A percentile compares a stretch with the other conserved stretches of the same genome.
phyloP scores from a whole-genome alignment of 768 basidiomycete genomes.

The Suillus subaureus region DNA sequence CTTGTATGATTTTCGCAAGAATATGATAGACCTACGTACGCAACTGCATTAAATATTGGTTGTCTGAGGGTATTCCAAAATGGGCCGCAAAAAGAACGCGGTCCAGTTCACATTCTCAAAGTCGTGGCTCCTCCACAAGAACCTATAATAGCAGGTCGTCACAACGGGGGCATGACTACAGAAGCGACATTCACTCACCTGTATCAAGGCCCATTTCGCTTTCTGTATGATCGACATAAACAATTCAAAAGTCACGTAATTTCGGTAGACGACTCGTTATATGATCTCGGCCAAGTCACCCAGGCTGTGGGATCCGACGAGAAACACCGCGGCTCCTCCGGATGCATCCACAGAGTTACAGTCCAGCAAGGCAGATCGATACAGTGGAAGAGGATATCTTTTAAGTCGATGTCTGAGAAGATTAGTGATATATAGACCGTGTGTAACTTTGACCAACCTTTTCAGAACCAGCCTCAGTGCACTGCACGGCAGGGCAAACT shows the following conservation, averaged over 20 bases:
- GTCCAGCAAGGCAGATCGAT: slow-evolving; percentile 71
- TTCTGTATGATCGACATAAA: slow-evolving; percentile 95
- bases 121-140: slow-evolving; percentile 95
- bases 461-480: slow-evolving; percentile 6
- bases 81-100: slow-evolving; percentile 87
- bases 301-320: slow-evolving; percentile 45
- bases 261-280: slow-evolving; percentile 89
- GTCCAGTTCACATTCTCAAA: slow-evolving; percentile 99
- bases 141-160: slow-evolving; percentile 49
- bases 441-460: slow-evolving; percentile 77
- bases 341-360: slow-evolving; percentile 97
- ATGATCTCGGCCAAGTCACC: slow-evolving; percentile 57
- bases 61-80: slow-evolving; percentile 48
- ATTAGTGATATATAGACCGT: slow-evolving; percentile 65
- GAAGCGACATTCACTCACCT: slow-evolving; percentile 53
- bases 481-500: slow-evolving; percentile 18
- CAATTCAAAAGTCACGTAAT: slow-evolving; percentile 70
- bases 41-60: slow-evolving; percentile 8
- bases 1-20: slow-evolving; percentile 92
- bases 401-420: slow-evolving; percentile 67
- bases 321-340: slow-evolving; percentile 74
- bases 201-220: slow-evolving; percentile 94
- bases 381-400: slow-evolving; percentile 86
- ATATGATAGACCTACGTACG: slow-evolving; percentile 85
- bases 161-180: neutral